These are phyloP conservation scores for Kuraishia cidri DNA, from an alignment of 805 yeast genomes.

Conservation along the genomic window DNA sequence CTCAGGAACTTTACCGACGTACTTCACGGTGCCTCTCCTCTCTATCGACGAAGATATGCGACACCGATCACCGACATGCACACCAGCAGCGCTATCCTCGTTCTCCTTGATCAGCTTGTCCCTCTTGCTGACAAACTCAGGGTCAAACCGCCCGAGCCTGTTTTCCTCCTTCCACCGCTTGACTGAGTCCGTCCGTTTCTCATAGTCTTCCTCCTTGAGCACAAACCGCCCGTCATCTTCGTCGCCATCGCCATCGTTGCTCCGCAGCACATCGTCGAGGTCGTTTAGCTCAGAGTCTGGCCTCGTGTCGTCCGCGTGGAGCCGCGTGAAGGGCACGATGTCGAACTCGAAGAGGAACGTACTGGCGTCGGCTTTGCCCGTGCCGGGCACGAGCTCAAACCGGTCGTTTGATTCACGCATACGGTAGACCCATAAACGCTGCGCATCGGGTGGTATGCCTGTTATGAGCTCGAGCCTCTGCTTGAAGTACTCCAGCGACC, in stretches of 20 bases:
- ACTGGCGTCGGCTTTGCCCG: slow-evolving; percentile 6
- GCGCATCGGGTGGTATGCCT: slow-evolving; percentile 59
- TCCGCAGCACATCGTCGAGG: slow-evolving; percentile 11
- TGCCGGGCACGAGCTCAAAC: slow-evolving; percentile 12
- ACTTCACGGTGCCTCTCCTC: slow-evolving; percentile 68
- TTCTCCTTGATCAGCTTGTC: slow-evolving; percentile 13
- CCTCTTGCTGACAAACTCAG: slow-evolving; percentile 26
- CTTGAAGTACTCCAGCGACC: slow-evolving; percentile 49
- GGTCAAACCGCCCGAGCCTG: slow-evolving; percentile 66
- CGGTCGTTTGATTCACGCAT: slow-evolving; percentile 26
- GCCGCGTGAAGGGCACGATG: slow-evolving; percentile 31
- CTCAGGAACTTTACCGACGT: slow-evolving; percentile 57
- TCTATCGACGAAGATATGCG: slow-evolving; percentile 28
- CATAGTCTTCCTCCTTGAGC: slow-evolving; percentile 56
- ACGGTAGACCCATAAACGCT: slow-evolving; percentile 37
- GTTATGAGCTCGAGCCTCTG: slow-evolving; percentile 57
- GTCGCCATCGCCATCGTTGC: slow-evolving; percentile 17
- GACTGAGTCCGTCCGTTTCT: slow-evolving; percentile 50
- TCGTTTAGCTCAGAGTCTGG: slow-evolving; percentile 36
- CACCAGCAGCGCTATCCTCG: slow-evolving; percentile 18
- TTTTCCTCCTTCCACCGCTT: slow-evolving; percentile 68
- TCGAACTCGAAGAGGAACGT: slow-evolving; percentile 15
- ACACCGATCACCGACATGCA: slow-evolving; percentile 47
- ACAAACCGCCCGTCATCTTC: slow-evolving; percentile 27
- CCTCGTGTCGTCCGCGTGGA: slow-evolving; percentile 52